Conservation (phyloP, 306 rosid species). For the Calophaca sinica region DNA sequence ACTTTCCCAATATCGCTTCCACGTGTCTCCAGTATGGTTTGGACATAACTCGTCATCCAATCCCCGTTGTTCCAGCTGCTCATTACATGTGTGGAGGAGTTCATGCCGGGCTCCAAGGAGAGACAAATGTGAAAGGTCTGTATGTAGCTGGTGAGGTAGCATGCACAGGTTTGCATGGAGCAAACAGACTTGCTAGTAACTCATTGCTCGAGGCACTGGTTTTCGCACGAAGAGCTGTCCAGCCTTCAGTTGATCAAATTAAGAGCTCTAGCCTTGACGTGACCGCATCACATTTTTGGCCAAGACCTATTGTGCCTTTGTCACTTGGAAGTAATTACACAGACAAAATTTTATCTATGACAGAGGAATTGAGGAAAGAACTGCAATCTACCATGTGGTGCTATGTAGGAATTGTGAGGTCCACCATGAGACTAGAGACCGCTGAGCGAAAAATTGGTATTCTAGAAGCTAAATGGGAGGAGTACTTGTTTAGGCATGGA, state of each 20-base stretch:
- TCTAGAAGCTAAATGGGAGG: conserved; percentile 88
- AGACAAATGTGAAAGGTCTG: conserved; percentile 82
- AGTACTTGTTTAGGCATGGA: conserved; percentile 68
- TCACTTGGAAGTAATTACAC: conserved; percentile 54
- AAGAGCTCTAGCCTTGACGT: conserved; percentile 60
- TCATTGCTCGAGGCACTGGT: conserved; percentile 98
- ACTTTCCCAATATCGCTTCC: conserved; percentile 85
- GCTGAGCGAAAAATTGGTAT: conserved; percentile 72
- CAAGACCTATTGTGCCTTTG: conserved; percentile 62
- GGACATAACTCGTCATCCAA: conserved; percentile 83
- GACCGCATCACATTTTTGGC: conserved; percentile 68
- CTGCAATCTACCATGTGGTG: conserved; percentile 83
- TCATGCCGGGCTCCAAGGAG: conserved; percentile 89
- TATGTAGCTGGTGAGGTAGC: conserved; percentile 98
- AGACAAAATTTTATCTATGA: conserved; percentile 52
- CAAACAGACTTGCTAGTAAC: conserved; percentile 96
- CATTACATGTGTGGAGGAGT: conserved; percentile 99
- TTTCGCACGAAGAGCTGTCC: conserved; percentile 90
- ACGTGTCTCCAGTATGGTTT: conserved; percentile 76
- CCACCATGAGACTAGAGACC: conserved; percentile 74
- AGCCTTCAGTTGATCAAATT: conserved; percentile 83
- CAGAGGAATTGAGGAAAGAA: conserved; percentile 68
- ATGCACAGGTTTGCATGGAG: conserved; percentile 97
- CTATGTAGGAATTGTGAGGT: conserved; percentile 86
- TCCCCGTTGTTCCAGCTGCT: conserved; percentile 96